Evolutionary conservation across 148 eudicot genomes (phyloP).

Genomic region (Cornus suecica): DNA sequence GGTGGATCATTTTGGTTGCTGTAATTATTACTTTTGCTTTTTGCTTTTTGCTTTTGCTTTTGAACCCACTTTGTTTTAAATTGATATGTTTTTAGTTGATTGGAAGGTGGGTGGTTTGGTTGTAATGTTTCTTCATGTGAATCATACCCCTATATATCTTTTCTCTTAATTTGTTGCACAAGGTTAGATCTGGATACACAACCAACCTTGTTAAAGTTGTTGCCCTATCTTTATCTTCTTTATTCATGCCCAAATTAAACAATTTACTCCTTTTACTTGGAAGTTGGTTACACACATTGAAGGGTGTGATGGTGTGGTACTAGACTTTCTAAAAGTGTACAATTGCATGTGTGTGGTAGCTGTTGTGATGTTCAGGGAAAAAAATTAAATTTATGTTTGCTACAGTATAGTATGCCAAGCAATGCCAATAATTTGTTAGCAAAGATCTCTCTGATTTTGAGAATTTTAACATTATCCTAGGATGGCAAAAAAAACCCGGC

Average conservation of each 20-base stretch:
- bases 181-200: background rate
- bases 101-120: background rate
- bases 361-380: background rate
- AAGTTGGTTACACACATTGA: background rate
- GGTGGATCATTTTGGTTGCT: conserved; percentile 31
- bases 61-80: background rate
- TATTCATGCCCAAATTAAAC: background rate
- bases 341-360: background rate
- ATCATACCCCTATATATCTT: background rate
- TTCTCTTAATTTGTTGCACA: background rate
- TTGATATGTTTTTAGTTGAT: background rate
- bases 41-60: conserved; percentile 17
- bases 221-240: background rate
- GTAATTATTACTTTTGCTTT: conserved; percentile 40
- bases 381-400: too few relatives aligned
- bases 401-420: background rate
- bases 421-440: background rate
- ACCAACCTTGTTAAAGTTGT: background rate
- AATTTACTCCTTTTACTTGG: background rate
- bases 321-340: background rate
- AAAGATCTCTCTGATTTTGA: too few relatives aligned
- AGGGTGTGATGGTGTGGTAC: background rate
- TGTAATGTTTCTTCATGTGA: conserved; percentile 7
- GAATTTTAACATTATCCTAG: too few relatives aligned
- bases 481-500: too few relatives aligned